These are phyloP conservation scores for Dipteronia sinensis DNA, from an alignment of 345 rosid genomes.

Conservation along the genomic window DNA sequence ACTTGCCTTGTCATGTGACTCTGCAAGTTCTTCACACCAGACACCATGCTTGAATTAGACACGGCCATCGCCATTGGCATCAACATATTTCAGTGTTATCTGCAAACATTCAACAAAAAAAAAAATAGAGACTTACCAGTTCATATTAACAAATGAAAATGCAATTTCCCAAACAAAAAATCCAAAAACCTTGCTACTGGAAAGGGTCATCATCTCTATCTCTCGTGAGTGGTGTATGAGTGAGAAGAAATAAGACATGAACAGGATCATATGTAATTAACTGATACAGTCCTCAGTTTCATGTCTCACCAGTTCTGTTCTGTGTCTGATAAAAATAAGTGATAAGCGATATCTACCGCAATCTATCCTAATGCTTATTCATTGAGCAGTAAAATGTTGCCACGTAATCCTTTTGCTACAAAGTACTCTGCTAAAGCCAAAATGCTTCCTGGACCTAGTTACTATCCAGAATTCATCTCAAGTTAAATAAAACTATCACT, in stretches of 20 bases:
- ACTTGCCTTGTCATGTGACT: conserved; percentile 6
- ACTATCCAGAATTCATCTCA: too few relatives aligned
- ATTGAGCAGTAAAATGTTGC: background rate
- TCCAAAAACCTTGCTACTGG: background rate
- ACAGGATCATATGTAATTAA: background rate
- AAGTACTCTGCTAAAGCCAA: too few relatives aligned
- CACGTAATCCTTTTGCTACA: background rate
- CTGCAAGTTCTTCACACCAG: background rate
- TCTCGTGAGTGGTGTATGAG: background rate
- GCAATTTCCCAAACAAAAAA: background rate
- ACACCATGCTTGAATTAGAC: background rate
- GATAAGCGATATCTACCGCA: too few relatives aligned
- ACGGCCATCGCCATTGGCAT: conserved; percentile 4
- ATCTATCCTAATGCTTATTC: background rate
- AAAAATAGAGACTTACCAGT: background rate
- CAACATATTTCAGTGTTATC: conserved; percentile 15
- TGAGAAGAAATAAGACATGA: background rate
- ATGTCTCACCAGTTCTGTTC: background rate
- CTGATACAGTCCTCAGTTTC: too few relatives aligned
- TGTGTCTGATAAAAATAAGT: background rate
- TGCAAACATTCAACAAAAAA: background rate
- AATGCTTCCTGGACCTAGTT: too few relatives aligned
- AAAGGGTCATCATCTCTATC: background rate
- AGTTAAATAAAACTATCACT: too few relatives aligned
- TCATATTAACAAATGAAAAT: background rate